These are phyloP conservation scores for Erythrobasidium yunnanense DNA, from an alignment of 768 basidiomycete species.

Conservation along the genomic window DNA sequence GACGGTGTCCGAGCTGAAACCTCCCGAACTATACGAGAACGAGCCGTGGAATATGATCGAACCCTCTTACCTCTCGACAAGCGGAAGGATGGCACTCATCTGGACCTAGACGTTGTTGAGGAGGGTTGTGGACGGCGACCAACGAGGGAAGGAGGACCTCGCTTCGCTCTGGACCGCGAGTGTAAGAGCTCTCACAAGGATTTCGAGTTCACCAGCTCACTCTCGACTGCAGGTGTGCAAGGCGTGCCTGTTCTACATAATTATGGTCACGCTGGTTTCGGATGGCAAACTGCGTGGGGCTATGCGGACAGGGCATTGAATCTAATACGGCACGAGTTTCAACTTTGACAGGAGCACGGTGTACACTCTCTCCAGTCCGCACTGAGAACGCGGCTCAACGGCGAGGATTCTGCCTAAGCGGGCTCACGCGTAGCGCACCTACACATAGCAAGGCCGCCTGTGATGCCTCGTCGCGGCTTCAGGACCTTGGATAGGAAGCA, in stretches of 20 bases:
- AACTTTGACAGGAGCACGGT: no score
- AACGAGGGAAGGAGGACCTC: constrained; percentile 36
- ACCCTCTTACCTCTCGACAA: constrained; percentile 29
- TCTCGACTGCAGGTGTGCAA: background rate
- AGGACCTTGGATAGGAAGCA: no score
- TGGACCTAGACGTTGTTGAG: constrained; percentile 28
- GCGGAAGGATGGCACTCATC: constrained; percentile 7
- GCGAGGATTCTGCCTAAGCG: no score
- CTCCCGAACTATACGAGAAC: constrained; percentile 36
- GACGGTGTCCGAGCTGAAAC: constrained; percentile 35
- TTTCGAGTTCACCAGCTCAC: background rate
- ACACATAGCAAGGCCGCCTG: no score
- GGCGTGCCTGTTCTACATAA: constrained; percentile 37
- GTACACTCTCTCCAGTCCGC: no score
- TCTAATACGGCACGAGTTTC: no score
- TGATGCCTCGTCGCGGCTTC: no score
- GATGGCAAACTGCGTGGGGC: constrained; percentile 43
- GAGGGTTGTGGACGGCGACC: constrained; percentile 36
- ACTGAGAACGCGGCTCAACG: no score
- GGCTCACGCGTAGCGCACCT: no score
- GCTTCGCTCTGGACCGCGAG: constrained; percentile 33
- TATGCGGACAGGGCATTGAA: constrained; percentile 13
- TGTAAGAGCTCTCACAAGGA: background rate
- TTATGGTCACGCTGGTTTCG: constrained; percentile 43
- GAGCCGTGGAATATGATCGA: constrained; percentile 28